Evolutionary conservation across 108 stramenopile species (phyloP), one percentile per base, ranked within the genome.

Genomic region (Nannochloropsis gaditana): DNA sequence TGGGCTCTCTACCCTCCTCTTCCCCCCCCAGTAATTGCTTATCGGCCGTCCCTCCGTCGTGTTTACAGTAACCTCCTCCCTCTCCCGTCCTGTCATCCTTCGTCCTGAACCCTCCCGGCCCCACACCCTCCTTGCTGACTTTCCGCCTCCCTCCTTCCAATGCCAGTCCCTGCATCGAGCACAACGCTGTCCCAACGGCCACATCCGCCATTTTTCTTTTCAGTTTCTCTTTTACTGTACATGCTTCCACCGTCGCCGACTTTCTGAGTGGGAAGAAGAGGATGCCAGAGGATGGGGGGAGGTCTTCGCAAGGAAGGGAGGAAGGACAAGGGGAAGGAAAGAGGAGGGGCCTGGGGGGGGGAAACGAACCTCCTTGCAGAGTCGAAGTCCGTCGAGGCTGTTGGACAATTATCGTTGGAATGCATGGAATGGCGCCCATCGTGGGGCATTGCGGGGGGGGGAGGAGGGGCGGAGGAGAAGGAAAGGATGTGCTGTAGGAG

Each of bases 401-500:
- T 73, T n/a, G 59, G n/a, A 73, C 3, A 8, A 73, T 31, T 31
- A 31, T 31, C 31, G 31, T 31, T 31, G 31, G 31, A 31, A 31
- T 31, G 31, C 31, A 31, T 31, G 31, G 31, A 31, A 31, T 31
- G 31, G 31, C 31, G 31, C 31, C 31, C 31, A 31, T 31, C 31
- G 59, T n/a, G 59, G 59, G n/a, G 59, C 5, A 73, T 73, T 15
- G 59, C 59, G n/a, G n/a, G 59, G 6, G n/a, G 59, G 59, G 15
- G 59, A 31, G 59, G n/a, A 6, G 59, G n/a, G 59, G 59, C 15
- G n/a, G 59, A n/a, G 5, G 59, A 73, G 59, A n/a, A 73, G 59
- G 59, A 73, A n/a, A 73, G 59, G 59, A 73, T 73, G 59, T 73
- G 59, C 59, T 73, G 59, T n/a, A 73, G 15, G 4, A 73, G 59